Evolutionary conservation across 441 rosid genomes (phyloP), one percentile per base, ranked within the genome.

Genomic region (Geranium incanum): DNA sequence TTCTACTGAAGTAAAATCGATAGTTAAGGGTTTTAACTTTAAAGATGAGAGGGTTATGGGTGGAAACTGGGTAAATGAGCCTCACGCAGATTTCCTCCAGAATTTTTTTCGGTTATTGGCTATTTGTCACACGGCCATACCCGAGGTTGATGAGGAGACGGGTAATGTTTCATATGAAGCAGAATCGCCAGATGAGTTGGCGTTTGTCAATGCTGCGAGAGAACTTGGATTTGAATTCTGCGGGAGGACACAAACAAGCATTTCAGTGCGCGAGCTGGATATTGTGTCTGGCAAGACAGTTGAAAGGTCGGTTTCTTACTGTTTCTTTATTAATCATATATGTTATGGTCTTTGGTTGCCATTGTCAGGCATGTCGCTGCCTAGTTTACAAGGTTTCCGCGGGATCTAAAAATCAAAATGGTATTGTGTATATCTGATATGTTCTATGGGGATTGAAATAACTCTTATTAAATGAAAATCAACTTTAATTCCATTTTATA

Each of bases 121-220:
- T 28, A 71, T 88, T 67, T 88, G 94, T 74, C 94, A 88, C 67
- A 88, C 94, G 55, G 94, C 91, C 41, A 84, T 88, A 72, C 93
- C 93, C 0, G 93, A 88, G 71, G 82, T 77, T 9, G 87, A 85
- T 81, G 89, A 84, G 78, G 87, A 69, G 15, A 79, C 82, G 0
- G 88, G 88, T 16, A 72, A 75, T 45, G 78, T 94, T 50, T 76
- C 85, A 15, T 89, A 89, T 12, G 94, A 89, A 69, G 94, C 94
- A 71, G 94, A 89, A 81, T 87, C 90, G 60, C 94, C 94, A 23
- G 94, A 89, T 78, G 94, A 89, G 79, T 88, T 89, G 71, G 87
- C 94, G 0, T 89, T 89, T 75, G 91, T 89, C 67, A 86, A 87
- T 67, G 94, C 94, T 9, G 89, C 94, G 16, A 76, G 89, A 72